A percentile compares a stretch with the other conserved stretches of the same genome.
Evolutionary conservation across 2,329 filamentous ascomycete species (phyloP).

Genomic region (Lecanoromycetidae sp.): DNA sequence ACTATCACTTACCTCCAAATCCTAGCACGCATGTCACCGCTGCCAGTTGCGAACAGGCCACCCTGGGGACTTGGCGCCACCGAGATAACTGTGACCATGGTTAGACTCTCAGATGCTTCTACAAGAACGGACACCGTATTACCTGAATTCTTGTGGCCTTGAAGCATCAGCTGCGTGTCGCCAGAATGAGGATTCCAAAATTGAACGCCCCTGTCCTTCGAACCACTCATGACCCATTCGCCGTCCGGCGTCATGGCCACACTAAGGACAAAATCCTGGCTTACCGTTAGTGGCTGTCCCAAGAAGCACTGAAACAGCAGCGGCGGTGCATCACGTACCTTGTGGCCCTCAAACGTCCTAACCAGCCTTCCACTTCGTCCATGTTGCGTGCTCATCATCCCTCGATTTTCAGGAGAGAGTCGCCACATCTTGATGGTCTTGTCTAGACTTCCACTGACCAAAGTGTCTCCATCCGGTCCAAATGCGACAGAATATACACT

Average conservation of each 20-base stretch:
- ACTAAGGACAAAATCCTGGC: slow-evolving; percentile 84
- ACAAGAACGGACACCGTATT: slow-evolving; percentile 29
- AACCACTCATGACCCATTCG: slow-evolving; percentile 91
- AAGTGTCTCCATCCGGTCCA: slow-evolving; percentile 79
- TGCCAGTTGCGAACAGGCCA: slow-evolving; percentile 85
- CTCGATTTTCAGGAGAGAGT: slow-evolving; percentile 50
- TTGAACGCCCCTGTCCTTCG: slow-evolving; percentile 92
- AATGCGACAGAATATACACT: slow-evolving; percentile 96
- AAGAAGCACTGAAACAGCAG: background rate
- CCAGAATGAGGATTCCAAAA: slow-evolving; percentile 97
- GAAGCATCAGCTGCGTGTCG: slow-evolving; percentile 92
- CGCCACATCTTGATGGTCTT: slow-evolving; percentile 99
- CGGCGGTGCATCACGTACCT: slow-evolving; percentile 43
- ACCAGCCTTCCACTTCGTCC: slow-evolving; percentile 85
- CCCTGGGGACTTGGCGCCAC: slow-evolving; percentile 87
- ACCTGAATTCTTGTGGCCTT: slow-evolving; percentile 94
- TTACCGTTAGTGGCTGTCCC: background rate
- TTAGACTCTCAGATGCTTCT: background rate
- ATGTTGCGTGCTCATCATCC: slow-evolving; percentile 52
- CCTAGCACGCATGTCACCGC: slow-evolving; percentile 91
- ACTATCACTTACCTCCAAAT: slow-evolving; percentile 90
- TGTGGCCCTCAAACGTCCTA: slow-evolving; percentile 93
- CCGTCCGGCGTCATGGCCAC: slow-evolving; percentile 91
- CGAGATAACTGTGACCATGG: slow-evolving; percentile 60
- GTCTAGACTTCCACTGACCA: slow-evolving; percentile 89